phyloP scores from a whole-genome alignment of 495 filamentous ascomycete species.

The Neurospora sublineolata region DNA sequence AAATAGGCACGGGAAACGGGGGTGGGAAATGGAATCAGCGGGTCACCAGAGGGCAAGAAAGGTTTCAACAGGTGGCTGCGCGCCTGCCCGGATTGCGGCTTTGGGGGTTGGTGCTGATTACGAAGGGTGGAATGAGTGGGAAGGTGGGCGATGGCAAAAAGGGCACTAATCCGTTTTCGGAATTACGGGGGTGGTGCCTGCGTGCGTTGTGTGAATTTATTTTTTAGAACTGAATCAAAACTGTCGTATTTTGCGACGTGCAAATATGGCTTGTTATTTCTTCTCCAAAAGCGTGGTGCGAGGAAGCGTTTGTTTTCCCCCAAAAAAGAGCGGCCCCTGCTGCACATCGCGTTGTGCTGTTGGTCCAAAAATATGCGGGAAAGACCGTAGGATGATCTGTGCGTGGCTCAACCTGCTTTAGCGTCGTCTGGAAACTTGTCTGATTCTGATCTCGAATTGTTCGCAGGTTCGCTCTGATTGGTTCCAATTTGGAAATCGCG shows the following conservation, averaged over 20 bases:
- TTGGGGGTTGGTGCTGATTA: background rate
- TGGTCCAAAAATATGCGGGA: background rate
- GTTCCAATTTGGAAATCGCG: background rate
- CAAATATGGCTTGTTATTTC: slow-evolving; percentile 5
- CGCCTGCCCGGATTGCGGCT: background rate
- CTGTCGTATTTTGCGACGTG: slow-evolving; percentile 8
- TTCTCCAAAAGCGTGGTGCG: slow-evolving; percentile 2
- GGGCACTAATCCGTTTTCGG: slow-evolving; percentile 21
- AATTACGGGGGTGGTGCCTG: slow-evolving; percentile 1
- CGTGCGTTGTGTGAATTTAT: background rate
- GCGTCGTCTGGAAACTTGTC: background rate
- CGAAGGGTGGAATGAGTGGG: background rate
- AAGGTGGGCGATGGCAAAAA: background rate
- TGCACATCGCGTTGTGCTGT: background rate
- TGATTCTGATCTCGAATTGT: background rate
- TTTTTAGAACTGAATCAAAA: slow-evolving; percentile 2
- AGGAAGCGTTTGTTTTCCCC: slow-evolving; percentile 6
- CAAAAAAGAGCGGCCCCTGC: background rate
- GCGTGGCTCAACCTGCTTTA: background rate
- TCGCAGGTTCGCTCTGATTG: background rate
- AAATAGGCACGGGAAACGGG: background rate
- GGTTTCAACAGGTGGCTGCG: background rate
- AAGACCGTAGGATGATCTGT: background rate
- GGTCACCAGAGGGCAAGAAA: background rate
- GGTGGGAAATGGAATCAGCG: background rate